Evolutionary conservation across 2,329 filamentous ascomycete genomes (phyloP), one percentile per base, ranked within the genome.

Genomic region (Cercospora zeae-maydis): DNA sequence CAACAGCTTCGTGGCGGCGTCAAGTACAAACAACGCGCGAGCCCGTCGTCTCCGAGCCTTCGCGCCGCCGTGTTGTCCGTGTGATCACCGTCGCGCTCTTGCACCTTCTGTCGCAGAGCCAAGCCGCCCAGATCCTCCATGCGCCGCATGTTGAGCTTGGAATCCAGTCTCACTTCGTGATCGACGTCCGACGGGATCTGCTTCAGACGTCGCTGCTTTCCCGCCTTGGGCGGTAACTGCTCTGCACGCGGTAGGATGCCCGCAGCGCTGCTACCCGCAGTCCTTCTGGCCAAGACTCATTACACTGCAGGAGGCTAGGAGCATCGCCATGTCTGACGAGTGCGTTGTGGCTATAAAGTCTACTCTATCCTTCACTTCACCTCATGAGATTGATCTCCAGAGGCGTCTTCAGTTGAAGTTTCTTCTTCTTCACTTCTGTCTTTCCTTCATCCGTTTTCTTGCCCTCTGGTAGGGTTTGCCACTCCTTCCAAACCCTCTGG

Each of bases 141-240:
- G 16, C 54, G 61, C 61, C 61, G 49, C 57, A 56, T 49, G 53
- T 63, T 47, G 27, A 52, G 47, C 61, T 59, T 42, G 49, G 61
- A 59, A 55, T 51, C 31, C 27, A n/a, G 56, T 59, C 52, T 47
- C 56, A 51, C 16, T 31, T 42, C 47, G 19, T 56, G 33, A 37
- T 49, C 24, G 39, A 45, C 31, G 30, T 52, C 45, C 36, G 36
- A 63, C 61, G 59, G 61, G 56, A 60, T 51, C 55, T 60, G 39
- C 51, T 39, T 60, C 49, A 63, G 61, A 63, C 61, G 56, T 47
- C 49, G 24, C 49, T 47, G n/a, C 42, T 33, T 30, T 36, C 33
- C 19, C n/a, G 30, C 36, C 30, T 34, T 21, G 19, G 30, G 42
- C 45, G 42, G 39, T 42, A 51, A 49, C 16, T 36, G 42, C 36